Percentiles rank a stretch among this genome's conserved stretches.
Evolutionary conservation across 352 stramenopile species (phyloP).

Genomic region (Phytophthora brassicae): DNA sequence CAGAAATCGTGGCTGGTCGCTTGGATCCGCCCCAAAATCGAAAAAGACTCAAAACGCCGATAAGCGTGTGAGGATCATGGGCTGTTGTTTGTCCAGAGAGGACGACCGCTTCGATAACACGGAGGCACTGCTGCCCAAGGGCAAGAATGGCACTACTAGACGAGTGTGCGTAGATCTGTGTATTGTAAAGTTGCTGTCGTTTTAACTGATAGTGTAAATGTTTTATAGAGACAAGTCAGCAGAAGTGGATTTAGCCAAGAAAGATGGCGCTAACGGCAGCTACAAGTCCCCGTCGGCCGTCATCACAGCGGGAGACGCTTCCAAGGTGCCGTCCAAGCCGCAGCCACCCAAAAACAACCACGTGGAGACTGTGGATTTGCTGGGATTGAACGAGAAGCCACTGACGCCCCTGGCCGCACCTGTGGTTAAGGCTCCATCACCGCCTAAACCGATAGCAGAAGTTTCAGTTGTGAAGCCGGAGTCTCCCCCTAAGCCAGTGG

Average conservation of each 20-base stretch:
- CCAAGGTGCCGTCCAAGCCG: slow-evolving; percentile 34
- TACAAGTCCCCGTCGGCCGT: slow-evolving; percentile 39
- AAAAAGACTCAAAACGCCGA: slow-evolving; percentile 12
- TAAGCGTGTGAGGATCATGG: slow-evolving; percentile 42
- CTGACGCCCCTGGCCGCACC: slow-evolving; percentile 22
- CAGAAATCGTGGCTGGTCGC: slow-evolving; percentile 10
- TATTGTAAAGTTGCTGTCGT: neutral
- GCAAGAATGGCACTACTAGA: slow-evolving; percentile 27
- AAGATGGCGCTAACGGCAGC: slow-evolving; percentile 31
- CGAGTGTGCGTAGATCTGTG: slow-evolving; percentile 29
- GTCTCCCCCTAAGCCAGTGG: slow-evolving; percentile 18
- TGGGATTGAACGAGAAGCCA: slow-evolving; percentile 43
- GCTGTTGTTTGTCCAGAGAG: slow-evolving; percentile 69
- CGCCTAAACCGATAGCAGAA: slow-evolving; percentile 11
- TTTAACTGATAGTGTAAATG: neutral
- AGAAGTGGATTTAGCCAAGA: slow-evolving; percentile 37
- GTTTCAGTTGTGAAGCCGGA: neutral
- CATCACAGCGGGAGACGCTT: slow-evolving; percentile 25
- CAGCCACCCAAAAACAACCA: slow-evolving; percentile 24
- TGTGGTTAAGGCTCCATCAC: slow-evolving; percentile 21
- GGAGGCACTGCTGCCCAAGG: slow-evolving; percentile 62
- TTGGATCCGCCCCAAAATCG: slow-evolving; percentile 14
- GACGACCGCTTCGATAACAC: slow-evolving; percentile 64
- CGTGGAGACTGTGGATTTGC: slow-evolving; percentile 46
- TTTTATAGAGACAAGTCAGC: slow-evolving; percentile 34